These are phyloP conservation scores for Euryodendron excelsum DNA, from an alignment of 148 eudicot species.

Conservation along the genomic window DNA sequence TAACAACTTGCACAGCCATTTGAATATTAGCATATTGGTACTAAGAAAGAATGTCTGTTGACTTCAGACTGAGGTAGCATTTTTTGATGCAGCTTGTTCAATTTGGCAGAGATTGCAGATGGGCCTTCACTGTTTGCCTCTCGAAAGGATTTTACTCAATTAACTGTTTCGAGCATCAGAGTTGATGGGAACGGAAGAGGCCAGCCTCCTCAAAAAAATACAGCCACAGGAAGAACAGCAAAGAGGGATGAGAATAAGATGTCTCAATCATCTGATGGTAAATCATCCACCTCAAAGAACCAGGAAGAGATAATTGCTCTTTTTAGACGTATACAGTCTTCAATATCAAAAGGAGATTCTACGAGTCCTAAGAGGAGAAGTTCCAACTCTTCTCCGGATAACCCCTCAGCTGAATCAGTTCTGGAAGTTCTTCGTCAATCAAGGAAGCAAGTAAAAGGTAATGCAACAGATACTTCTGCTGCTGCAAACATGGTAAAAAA, in stretches of 20 bases:
- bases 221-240: conserved; percentile 17
- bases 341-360: conserved; percentile 41
- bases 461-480: background rate
- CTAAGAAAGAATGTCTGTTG: conserved; percentile 12
- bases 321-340: conserved; percentile 49
- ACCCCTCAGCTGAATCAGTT: conserved; percentile 40
- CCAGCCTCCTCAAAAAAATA: conserved; percentile 9
- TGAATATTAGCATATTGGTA: background rate
- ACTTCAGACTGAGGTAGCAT: conserved; percentile 41
- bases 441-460: conserved; percentile 24
- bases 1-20: background rate
- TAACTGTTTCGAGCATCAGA: conserved; percentile 18
- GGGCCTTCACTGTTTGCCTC: conserved; percentile 22
- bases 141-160: conserved; percentile 10
- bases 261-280: conserved; percentile 30
- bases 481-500: background rate
- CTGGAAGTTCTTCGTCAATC: conserved; percentile 48
- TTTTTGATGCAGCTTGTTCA: conserved; percentile 80
- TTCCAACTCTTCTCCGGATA: conserved; percentile 26
- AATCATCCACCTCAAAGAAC: conserved; percentile 22
- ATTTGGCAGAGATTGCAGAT: conserved; percentile 62
- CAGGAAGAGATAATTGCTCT: conserved; percentile 51
- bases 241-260: conserved; percentile 21
- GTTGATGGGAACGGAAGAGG: conserved; percentile 23
- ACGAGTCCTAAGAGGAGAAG: conserved; percentile 20